Evolutionary conservation across 2,329 filamentous ascomycete species (phyloP).

Genomic region (Domatiomyces catenatus): DNA sequence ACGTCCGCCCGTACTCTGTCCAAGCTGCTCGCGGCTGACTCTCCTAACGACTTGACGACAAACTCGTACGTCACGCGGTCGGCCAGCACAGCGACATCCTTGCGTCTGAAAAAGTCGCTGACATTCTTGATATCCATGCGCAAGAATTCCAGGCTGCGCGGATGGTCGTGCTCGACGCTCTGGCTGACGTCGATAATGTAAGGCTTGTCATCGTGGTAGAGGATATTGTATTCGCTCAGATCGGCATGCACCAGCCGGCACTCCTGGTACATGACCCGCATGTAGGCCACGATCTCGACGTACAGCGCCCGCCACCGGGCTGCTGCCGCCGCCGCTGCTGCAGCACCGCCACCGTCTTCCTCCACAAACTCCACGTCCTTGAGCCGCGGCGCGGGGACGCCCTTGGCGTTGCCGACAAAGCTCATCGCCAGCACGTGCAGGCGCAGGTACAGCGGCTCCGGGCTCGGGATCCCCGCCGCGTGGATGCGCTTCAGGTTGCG

Average conservation of each 20-base stretch:
- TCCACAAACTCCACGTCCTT: conserved; percentile 66
- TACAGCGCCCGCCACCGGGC: conserved; percentile 66
- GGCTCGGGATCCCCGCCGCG: conserved; percentile 71
- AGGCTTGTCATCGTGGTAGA: conserved; percentile 68
- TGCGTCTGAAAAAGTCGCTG: conserved; percentile 75
- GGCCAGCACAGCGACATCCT: conserved; percentile 65
- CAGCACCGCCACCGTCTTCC: conserved; percentile 48
- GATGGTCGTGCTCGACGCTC: conserved; percentile 92
- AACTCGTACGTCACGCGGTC: conserved; percentile 77
- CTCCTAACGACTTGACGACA: conserved; percentile 44
- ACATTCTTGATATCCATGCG: conserved; percentile 98
- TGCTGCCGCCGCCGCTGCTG: no score
- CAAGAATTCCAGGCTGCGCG: conserved; percentile 77
- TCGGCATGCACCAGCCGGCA: conserved; percentile 90
- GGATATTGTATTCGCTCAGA: conserved; percentile 92
- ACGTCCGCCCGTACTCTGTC: conserved; percentile 43
- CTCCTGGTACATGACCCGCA: conserved; percentile 84
- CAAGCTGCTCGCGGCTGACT: conserved; percentile 13
- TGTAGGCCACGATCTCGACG: conserved; percentile 66
- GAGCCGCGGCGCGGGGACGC: conserved; percentile 73
- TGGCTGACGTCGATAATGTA: conserved; percentile 97
- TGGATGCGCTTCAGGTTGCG: conserved; percentile 78
- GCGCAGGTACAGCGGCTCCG: conserved; percentile 75
- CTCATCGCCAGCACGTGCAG: conserved; percentile 93
- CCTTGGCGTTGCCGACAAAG: conserved; percentile 75